phyloP scores from a whole-genome alignment of 768 basidiomycete genomes.

The Amanita molliuscula region DNA sequence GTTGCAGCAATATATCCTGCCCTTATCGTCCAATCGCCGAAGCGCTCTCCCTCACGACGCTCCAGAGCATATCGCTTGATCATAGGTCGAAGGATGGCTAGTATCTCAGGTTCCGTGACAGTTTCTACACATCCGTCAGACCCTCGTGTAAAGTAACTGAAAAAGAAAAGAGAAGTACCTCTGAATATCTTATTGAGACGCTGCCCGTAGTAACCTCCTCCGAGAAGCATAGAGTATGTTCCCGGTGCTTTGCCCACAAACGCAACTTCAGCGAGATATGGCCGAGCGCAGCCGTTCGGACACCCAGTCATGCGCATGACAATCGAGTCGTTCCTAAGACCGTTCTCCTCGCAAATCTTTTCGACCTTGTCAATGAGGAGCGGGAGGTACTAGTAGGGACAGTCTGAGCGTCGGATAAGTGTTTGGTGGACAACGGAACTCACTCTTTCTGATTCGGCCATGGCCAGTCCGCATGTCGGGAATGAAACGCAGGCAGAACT shows the following conservation, averaged over 20 bases:
- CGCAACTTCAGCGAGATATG: slow-evolving; percentile 90
- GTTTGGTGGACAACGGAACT: slow-evolving; percentile 11
- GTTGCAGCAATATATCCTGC: slow-evolving; percentile 86
- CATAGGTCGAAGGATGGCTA: slow-evolving; percentile 85
- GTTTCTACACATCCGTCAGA: background rate
- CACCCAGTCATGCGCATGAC: slow-evolving; percentile 99
- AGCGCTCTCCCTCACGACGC: slow-evolving; percentile 76
- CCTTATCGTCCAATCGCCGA: slow-evolving; percentile 93
- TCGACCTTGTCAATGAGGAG: slow-evolving; percentile 91
- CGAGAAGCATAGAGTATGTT: slow-evolving; percentile 87
- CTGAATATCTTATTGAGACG: slow-evolving; percentile 94
- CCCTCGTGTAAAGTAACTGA: background rate
- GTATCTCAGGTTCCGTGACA: slow-evolving; percentile 3
- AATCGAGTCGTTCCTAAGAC: slow-evolving; percentile 90
- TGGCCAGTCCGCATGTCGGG: slow-evolving; percentile 73
- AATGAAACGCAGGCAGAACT: slow-evolving; percentile 96
- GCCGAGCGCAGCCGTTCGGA: slow-evolving; percentile 87
- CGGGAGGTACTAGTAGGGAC: slow-evolving; percentile 64
- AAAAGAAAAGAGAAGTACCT: slow-evolving; percentile 29
- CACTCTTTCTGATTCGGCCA: slow-evolving; percentile 47
- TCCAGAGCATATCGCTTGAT: slow-evolving; percentile 91
- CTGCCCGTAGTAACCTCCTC: slow-evolving; percentile 91
- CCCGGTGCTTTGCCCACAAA: slow-evolving; percentile 96
- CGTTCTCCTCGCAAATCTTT: slow-evolving; percentile 87
- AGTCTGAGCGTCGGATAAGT: background rate